Base-by-base conservation (phyloP, 805 yeast genomes). In the Hagleromyces aurorensis region DNA sequence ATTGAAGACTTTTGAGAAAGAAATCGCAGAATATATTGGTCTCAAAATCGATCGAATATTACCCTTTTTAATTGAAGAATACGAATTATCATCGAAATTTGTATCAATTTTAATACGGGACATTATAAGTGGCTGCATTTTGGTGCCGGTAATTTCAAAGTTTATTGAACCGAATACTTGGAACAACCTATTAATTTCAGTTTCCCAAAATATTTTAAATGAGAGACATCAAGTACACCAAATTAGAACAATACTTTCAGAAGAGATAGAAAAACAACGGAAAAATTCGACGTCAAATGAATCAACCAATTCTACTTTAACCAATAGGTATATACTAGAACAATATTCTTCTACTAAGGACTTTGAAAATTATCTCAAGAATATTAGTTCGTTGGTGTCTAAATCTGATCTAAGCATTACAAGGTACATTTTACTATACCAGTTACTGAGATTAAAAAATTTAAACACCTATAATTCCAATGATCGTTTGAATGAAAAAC, bases 221-320 rank as follows among this genome's bases (percentile, higher is more conserved):
- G 93, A 84, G 45, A 62, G 86, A 32, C 70, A 70, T 20, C 84
- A 82, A 45, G 93, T 86, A 1, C 71, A 77, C 36, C 70, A 75
- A 40, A 65, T 87, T 13, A 59, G 94, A 37, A 72, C 69, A 13
- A 81, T 83, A 1, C 58, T 86, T 19, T 78, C 77, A 38, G 69
- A 72, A 37, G 91, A 85, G 44, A 65, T 80, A 15, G 41, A 47
- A 21, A 40, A 37, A 3, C 40, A 41, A 7, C 19, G 21, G 19
- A 15, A 29, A 18, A 21, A 18, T 4, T n/a, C 11, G 3, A 10
- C n/a, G n/a, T 19, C 19, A 16, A 45, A 47, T 11, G 33, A 24
- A 17, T 25, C 23, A 7, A 25, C 19, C 19, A 19, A 29, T 16
- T 15, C 13, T 25, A 12, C 20, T n/a, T 32, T 9, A 15, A 21